Base-by-base conservation (phyloP, 2,329 filamentous ascomycete genomes). In the Pseudopyrenochaeta lycopersici region DNA sequence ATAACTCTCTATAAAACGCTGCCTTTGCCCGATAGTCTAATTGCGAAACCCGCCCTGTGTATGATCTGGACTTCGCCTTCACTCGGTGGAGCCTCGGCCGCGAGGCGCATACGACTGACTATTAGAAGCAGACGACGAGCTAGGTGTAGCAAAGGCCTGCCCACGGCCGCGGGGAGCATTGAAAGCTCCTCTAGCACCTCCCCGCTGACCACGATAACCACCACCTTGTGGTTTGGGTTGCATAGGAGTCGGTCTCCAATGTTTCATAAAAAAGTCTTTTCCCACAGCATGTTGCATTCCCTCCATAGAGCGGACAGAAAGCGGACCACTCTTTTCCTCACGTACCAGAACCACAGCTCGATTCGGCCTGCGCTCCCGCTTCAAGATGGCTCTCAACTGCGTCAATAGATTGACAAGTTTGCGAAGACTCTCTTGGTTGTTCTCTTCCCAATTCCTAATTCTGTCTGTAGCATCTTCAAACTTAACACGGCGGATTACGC, bases 361-460 rank as follows among this genome's bases (percentile, higher is more conserved):
- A 15, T 58, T 46, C 1, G 62, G 63, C 3, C 62, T 53, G 1
- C 40, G 49, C 45, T 67, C 58, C 20, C 43, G 41, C 43, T 46
- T 56, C 27, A 70, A 27, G 7, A 57, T 52, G 0, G 18, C 32
- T 15, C 54, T 60, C 29, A 71, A 39, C 33, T 44, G 35, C 0
- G 12, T n/a, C 6, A 71, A 52, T 29, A 71, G 47, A 5, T 48
- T 50, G 0, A 60, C 67, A 2, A 71, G 56, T 30, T 68, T 70
- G 10, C 56, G 54, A n/a, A 71, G 49, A 38, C 51, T 46, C 7
- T 56, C 53, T 36, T 71, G 66, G 7, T 71, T 55, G 15, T 46
- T 51, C 7, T 55, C 23, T 45, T 71, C 68, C 68, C 67, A 71
- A 1, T 36, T 49, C 30, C 49, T 56, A 2, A 68, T 33, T 7